phyloP scores from a whole-genome alignment of 768 basidiomycete species.

The Tremella yokohamensis region DNA sequence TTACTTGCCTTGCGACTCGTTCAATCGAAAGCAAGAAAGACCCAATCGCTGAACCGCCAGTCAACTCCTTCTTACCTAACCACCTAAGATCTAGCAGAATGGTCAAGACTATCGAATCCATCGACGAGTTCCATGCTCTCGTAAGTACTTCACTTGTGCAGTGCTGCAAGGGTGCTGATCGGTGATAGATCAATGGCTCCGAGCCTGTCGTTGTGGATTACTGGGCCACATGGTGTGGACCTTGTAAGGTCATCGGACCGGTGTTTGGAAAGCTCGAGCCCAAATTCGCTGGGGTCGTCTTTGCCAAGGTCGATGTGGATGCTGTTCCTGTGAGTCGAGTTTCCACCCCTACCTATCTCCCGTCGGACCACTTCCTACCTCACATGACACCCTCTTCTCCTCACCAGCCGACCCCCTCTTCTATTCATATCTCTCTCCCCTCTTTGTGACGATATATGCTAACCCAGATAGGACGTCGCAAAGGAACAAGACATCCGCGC shows the following conservation, averaged over 20 bases:
- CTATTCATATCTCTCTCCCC: neutral
- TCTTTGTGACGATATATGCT: neutral
- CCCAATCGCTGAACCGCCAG: no score
- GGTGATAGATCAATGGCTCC: slow-evolving; percentile 30
- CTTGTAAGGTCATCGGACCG: slow-evolving; percentile 52
- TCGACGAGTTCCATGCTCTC: slow-evolving; percentile 43
- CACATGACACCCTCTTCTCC: neutral
- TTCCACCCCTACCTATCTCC: neutral
- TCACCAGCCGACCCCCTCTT: neutral
- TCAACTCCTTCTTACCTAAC: neutral
- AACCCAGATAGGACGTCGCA: slow-evolving; percentile 44
- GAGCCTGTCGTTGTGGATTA: slow-evolving; percentile 47
- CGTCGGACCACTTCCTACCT: neutral
- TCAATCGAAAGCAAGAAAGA: neutral
- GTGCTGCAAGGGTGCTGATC: neutral
- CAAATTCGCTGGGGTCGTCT: slow-evolving; percentile 44
- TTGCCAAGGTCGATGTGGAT: slow-evolving; percentile 53
- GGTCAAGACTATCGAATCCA: slow-evolving; percentile 48
- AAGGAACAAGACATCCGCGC: slow-evolving; percentile 44
- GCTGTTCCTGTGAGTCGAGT: slow-evolving; percentile 42
- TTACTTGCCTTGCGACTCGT: neutral
- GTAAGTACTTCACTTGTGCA: slow-evolving; percentile 24
- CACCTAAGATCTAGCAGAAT: slow-evolving; percentile 17
- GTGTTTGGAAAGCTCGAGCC: slow-evolving; percentile 49
- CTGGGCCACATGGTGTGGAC: slow-evolving; percentile 51